phyloP scores from a whole-genome alignment of 164 flowering plant species.

The Litsea cubeba region DNA sequence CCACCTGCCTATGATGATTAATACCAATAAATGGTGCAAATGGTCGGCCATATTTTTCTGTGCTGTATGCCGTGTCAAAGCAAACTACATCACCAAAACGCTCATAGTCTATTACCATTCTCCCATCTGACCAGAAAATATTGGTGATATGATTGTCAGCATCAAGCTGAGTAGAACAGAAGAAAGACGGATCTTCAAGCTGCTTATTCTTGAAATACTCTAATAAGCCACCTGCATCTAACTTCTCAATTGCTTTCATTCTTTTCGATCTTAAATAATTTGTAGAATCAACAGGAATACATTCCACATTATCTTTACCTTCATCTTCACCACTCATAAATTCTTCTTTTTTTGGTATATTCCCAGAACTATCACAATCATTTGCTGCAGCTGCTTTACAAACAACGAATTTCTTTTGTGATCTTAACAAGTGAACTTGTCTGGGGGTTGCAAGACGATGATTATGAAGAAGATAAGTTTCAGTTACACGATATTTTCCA shows the following conservation, averaged over 20 bases:
- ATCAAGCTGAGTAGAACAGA: conserved; percentile 5
- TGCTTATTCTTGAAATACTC: conserved; percentile 1
- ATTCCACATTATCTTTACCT: conserved; percentile 1
- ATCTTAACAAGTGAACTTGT: conserved; percentile 13
- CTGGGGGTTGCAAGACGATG: conserved; percentile 10
- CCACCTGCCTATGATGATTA: conserved; percentile 8
- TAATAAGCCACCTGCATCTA: neutral
- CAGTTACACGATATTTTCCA: conserved; percentile 6
- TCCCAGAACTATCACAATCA: neutral
- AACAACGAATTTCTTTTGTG: conserved; percentile 5
- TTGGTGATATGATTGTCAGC: conserved; percentile 3
- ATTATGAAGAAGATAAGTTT: conserved; percentile 5
- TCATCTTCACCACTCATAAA: neutral
- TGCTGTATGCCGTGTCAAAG: conserved; percentile 9
- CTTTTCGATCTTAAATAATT: neutral
- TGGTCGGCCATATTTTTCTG: neutral
- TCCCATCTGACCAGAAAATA: conserved; percentile 9
- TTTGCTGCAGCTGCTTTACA: neutral
- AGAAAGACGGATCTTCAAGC: conserved; percentile 7
- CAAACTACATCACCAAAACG: conserved; percentile 7
- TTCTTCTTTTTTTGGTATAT: neutral
- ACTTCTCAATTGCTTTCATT: conserved; percentile 1
- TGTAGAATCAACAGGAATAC: conserved; percentile 3
- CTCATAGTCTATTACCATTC: neutral
- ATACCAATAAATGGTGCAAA: conserved; percentile 13